Conservation (phyloP, 2,329 filamentous ascomycete species). For the Cercospora brassicicola region DNA sequence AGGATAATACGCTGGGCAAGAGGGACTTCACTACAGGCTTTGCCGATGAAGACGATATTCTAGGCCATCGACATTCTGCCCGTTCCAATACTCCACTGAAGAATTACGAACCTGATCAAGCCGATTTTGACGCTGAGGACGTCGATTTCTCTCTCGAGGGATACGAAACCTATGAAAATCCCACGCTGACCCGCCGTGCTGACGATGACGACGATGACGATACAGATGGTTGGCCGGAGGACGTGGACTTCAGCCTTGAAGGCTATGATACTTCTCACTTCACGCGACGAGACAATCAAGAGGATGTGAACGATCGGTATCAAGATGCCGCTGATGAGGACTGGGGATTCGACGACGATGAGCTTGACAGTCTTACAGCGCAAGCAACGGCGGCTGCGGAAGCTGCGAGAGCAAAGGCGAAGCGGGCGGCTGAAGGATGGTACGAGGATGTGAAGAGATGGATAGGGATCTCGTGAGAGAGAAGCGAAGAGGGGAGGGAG, state of each 20-base stretch:
- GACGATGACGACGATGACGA: background rate
- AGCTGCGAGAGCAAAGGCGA: background rate
- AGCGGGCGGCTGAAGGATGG: background rate
- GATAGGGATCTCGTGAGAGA: background rate
- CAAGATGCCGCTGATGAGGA: background rate
- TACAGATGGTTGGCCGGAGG: background rate
- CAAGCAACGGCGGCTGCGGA: constrained; percentile 1
- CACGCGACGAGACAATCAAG: background rate
- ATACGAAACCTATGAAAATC: constrained; percentile 4
- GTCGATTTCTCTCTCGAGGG: constrained; percentile 12
- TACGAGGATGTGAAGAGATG: constrained; percentile 11
- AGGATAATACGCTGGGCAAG: background rate
- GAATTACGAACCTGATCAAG: constrained; percentile 4
- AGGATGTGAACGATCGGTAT: constrained; percentile 5
- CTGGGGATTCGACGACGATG: background rate
- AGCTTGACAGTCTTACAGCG: background rate
- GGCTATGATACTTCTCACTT: background rate
- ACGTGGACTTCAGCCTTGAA: background rate
- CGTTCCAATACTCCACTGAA: background rate
- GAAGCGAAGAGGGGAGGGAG: background rate
- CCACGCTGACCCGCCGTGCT: background rate
- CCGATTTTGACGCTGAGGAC: constrained; percentile 5
- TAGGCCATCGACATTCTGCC: background rate
- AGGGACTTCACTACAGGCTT: background rate
- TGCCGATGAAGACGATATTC: background rate